phyloP scores from a whole-genome alignment of 176 grass and related monocot genomes.

The Phragmites australis region DNA sequence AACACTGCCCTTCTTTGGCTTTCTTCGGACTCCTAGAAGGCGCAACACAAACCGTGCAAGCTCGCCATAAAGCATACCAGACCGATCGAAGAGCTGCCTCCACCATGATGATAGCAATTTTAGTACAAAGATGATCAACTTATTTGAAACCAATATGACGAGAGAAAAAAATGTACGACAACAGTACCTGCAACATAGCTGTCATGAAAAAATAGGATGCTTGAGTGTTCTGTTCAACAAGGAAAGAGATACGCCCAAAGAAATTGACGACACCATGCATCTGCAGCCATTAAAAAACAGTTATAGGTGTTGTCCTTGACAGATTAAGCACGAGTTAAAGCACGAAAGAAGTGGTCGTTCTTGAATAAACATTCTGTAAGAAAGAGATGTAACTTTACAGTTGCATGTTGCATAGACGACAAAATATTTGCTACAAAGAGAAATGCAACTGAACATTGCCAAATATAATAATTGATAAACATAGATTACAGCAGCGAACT shows the following conservation, averaged over 20 bases:
- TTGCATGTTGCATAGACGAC: neutral
- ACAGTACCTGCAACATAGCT: conserved; percentile 73
- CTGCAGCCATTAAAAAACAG: conserved; percentile 44
- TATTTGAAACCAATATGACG: neutral
- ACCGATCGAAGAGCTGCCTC: conserved; percentile 74
- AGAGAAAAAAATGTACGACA: neutral
- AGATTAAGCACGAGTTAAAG: conserved; percentile 1
- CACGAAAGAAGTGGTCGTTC: neutral
- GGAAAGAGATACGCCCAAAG: conserved; percentile 81
- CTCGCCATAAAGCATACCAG: conserved; percentile 83
- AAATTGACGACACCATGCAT: conserved; percentile 86
- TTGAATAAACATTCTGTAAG: neutral
- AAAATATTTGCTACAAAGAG: neutral
- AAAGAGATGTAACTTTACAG: neutral
- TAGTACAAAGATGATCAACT: neutral
- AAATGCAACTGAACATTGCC: neutral
- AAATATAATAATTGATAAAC: neutral
- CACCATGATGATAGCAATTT: conserved; percentile 21
- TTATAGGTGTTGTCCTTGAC: neutral
- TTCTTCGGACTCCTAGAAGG: conserved; percentile 66
- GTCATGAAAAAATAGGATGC: conserved; percentile 88
- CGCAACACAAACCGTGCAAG: conserved; percentile 75
- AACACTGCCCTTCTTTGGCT: conserved; percentile 55
- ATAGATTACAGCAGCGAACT: neutral
- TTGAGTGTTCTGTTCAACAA: conserved; percentile 88